Base-by-base conservation (phyloP, 2,329 filamentous ascomycete species). In the Alternaria triticimaculans region DNA sequence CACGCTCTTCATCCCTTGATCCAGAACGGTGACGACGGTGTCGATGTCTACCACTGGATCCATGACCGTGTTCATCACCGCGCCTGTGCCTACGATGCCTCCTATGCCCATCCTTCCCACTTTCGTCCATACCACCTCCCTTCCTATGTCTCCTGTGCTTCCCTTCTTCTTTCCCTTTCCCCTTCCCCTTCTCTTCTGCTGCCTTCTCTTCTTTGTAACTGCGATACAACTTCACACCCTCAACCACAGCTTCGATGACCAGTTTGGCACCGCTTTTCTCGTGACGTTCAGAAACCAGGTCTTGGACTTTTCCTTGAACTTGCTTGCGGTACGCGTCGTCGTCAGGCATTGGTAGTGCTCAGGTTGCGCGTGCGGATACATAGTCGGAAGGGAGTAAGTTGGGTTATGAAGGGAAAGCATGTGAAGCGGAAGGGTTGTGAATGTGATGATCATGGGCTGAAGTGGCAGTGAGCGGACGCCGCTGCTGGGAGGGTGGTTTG, bases 221-320 rank as follows among this genome's bases (percentile, higher is more conserved):
- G 2, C 68, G 55, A 49, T 73, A 74, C 9, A 73, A 65, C 51
- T 55, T 68, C 3, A 72, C 8, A 3, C 63, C 68, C 45, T 76
- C 73, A 21, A 73, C 60, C 0, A 72, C 57, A 3, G 62, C 69
- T 55, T 75, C 73, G 0, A 75, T 15, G 3, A 75, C 46, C 14
- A 76, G 45, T 12, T 66, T 51, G 0, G 55, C 44, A 2, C 64
- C 71, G 9, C 66, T 62, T 4, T 43, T 71, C 11, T 15, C 66
- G 60, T 4, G 60, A 26, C 51, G 45, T 2, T 63, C 66, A 0
- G 66, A 60, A 8, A 68, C 9, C 2, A 74, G 51, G 3, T 62
- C 60, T 43, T 72, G 66, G 1, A 73, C 55, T 23, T 60, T 66
- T 3, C 21, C 46, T 56, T 72, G 66, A 6, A 72, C 64, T 61